These are phyloP conservation scores for Penicillium steckii DNA, from an alignment of 495 filamentous ascomycete genomes.

Conservation along the genomic window DNA sequence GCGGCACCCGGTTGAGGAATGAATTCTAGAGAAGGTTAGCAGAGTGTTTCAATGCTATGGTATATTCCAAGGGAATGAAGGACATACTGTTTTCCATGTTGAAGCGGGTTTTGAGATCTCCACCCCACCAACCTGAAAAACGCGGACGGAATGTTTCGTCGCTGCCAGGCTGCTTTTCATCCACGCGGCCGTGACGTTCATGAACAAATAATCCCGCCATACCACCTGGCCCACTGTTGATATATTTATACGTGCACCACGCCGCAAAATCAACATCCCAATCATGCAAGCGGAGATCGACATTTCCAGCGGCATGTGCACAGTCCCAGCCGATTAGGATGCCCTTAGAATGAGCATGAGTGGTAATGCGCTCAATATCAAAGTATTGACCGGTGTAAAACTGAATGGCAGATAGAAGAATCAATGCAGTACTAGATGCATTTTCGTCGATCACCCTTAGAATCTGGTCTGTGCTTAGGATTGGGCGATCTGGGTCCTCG, in stretches of 20 bases:
- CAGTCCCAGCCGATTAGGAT: constrained; percentile 93
- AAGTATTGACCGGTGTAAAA: constrained; percentile 94
- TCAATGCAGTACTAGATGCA: constrained; percentile 69
- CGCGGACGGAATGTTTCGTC: constrained; percentile 50
- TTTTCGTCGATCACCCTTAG: constrained; percentile 73
- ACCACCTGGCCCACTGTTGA: constrained; percentile 85
- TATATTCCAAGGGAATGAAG: not conserved
- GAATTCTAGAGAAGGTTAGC: constrained; percentile 49
- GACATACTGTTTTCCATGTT: constrained; percentile 65
- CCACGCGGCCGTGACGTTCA: constrained; percentile 60
- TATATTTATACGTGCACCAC: constrained; percentile 99
- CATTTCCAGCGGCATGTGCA: constrained; percentile 92
- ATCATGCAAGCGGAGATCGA: constrained; percentile 76
- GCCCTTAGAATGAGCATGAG: constrained; percentile 68
- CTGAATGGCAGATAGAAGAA: constrained; percentile 88
- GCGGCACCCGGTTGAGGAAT: constrained; percentile 64
- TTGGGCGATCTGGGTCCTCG: constrained; percentile 41
- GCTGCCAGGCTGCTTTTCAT: constrained; percentile 34
- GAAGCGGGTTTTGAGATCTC: constrained; percentile 73
- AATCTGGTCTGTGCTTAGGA: constrained; percentile 71
- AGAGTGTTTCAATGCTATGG: not conserved
- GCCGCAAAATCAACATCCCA: constrained; percentile 95
- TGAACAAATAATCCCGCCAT: constrained; percentile 91
- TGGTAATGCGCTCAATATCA: constrained; percentile 82
- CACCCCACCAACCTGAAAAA: constrained; percentile 89